Evolutionary conservation across 2,329 filamentous ascomycete species (phyloP).

Genomic region (Neonectria punicea): DNA sequence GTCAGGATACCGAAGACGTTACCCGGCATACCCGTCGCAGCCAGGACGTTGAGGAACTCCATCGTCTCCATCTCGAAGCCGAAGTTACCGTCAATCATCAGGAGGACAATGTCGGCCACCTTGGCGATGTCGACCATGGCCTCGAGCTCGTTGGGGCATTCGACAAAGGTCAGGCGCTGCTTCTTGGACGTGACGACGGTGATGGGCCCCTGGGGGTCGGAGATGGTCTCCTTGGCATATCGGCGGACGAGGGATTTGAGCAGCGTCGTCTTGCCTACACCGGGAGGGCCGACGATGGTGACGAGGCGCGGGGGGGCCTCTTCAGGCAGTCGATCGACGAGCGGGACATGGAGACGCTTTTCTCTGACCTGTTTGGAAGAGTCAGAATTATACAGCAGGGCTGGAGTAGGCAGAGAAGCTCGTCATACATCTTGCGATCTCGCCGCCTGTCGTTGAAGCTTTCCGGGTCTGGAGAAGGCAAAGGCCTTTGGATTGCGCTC

Average conservation of each 20-base stretch:
- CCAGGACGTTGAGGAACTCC: constrained; percentile 96
- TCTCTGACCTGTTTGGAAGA: constrained; percentile 77
- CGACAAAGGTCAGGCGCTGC: constrained; percentile 92
- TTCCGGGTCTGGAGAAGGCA: constrained; percentile 83
- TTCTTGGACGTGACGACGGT: constrained; percentile 98
- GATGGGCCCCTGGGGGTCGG: constrained; percentile 88
- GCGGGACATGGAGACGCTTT: constrained; percentile 93
- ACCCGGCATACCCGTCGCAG: constrained; percentile 96
- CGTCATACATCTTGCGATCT: constrained; percentile 75
- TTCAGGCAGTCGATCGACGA: constrained; percentile 94
- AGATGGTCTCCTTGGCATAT: constrained; percentile 95
- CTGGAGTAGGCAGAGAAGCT: background rate
- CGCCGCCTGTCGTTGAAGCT: constrained; percentile 78
- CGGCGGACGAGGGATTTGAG: constrained; percentile 93
- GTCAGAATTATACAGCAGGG: constrained; percentile 35
- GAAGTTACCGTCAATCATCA: constrained; percentile 99
- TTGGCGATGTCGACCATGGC: constrained; percentile 98
- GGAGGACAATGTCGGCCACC: constrained; percentile 93
- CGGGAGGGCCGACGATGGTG: constrained; percentile 92
- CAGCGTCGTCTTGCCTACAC: constrained; percentile 94
- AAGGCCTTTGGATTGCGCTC: constrained; percentile 92
- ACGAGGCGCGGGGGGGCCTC: constrained; percentile 94
- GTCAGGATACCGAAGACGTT: constrained; percentile 98
- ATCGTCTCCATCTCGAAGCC: constrained; percentile 99
- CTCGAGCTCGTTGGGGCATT: constrained; percentile 96